These are phyloP conservation scores for Polygonum maritimum DNA, from an alignment of 148 eudicot species.

Conservation along the genomic window DNA sequence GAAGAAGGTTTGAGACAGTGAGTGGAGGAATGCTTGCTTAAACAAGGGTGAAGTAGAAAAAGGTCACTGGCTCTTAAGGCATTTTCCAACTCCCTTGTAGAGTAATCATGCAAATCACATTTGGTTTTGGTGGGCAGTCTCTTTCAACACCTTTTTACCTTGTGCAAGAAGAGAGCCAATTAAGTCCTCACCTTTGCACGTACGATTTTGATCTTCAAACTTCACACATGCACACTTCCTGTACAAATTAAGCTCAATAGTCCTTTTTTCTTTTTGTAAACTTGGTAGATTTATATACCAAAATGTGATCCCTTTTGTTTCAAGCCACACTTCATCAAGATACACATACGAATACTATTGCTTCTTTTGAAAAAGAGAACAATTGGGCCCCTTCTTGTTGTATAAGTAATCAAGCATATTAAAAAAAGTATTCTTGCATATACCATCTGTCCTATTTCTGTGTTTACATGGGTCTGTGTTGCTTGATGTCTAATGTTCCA, in stretches of 20 bases:
- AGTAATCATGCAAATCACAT: conserved; percentile 30
- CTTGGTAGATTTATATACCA: neutral
- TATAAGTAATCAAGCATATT: neutral
- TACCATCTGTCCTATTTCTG: neutral
- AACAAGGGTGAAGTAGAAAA: conserved; percentile 55
- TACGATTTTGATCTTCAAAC: neutral
- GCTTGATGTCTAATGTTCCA: conserved; percentile 5
- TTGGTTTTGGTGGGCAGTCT: conserved; percentile 46
- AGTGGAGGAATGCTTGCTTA: conserved; percentile 42
- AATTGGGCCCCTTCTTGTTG: neutral
- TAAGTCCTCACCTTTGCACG: neutral
- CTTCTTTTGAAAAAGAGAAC: neutral
- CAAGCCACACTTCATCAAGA: neutral
- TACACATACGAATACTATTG: neutral
- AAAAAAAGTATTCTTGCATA: neutral
- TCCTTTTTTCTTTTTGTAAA: neutral
- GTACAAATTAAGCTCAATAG: neutral
- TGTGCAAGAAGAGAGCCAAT: conserved; percentile 34
- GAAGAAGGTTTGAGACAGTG: conserved; percentile 6
- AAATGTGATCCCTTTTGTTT: conserved; percentile 1
- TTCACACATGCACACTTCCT: conserved; percentile 5
- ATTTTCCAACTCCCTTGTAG: conserved; percentile 32
- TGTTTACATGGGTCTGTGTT: neutral
- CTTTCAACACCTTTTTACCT: conserved; percentile 39
- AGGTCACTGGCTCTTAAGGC: conserved; percentile 8